phyloP scores from a whole-genome alignment of 208 protist genomes.

The Trypanosoma lewisi region DNA sequence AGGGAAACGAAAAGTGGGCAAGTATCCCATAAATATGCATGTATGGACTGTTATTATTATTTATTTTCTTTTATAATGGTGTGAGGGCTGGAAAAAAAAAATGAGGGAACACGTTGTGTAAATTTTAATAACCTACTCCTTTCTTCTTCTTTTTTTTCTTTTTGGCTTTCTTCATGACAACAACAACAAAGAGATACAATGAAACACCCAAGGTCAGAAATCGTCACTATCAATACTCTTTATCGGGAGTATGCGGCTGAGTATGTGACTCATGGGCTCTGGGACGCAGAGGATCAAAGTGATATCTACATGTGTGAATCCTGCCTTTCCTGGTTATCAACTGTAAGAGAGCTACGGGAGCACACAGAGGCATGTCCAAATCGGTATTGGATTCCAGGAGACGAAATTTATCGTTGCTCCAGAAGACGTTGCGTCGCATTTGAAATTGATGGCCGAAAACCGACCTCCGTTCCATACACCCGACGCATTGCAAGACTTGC shows the following conservation, averaged over 20 bases:
- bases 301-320: conserved; percentile 62
- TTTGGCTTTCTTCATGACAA: conserved; percentile 20
- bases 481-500: conserved; percentile 51
- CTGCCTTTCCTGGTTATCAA: conserved; percentile 47
- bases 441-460: conserved; percentile 67
- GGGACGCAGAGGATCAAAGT: conserved; percentile 8
- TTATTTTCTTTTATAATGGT: too few relatives aligned
- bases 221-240: conserved; percentile 13
- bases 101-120: too few relatives aligned
- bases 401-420: conserved; percentile 58
- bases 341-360: conserved; percentile 28
- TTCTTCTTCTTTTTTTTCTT: conserved; percentile 14
- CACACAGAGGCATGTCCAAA: conserved; percentile 47
- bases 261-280: conserved; percentile 6
- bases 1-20: too few relatives aligned
- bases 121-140: too few relatives aligned
- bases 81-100: too few relatives aligned
- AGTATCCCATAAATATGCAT: too few relatives aligned
- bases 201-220: conserved; percentile 3
- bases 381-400: conserved; percentile 63
- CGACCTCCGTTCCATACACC: conserved; percentile 39
- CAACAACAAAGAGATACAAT: conserved; percentile 1
- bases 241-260: conserved; percentile 21
- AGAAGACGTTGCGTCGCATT: conserved; percentile 36
- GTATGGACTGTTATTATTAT: too few relatives aligned